Evolutionary conservation across 169 alveolate genomes (phyloP).

Genomic region (Toxoplasma gondii): DNA sequence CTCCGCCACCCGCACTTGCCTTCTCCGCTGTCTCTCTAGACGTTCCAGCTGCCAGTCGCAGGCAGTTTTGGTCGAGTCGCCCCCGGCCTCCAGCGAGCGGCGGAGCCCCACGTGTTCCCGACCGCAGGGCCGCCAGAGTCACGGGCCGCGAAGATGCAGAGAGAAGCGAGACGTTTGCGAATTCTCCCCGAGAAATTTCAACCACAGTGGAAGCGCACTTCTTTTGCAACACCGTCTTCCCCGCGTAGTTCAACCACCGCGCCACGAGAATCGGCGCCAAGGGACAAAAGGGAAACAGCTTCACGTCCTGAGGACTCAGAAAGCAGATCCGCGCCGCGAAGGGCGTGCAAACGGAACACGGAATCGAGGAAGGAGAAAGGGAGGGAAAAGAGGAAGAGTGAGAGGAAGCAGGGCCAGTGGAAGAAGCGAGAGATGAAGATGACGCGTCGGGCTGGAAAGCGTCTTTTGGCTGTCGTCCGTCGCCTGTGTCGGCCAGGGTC

Average conservation of each 20-base stretch:
- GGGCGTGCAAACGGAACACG: not conserved
- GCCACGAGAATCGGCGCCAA: not conserved
- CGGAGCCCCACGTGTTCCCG: not conserved
- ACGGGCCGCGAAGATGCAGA: not conserved
- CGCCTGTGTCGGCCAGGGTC: not conserved
- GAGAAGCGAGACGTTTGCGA: not conserved
- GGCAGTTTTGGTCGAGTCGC: not conserved
- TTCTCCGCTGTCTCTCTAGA: not conserved
- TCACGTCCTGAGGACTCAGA: not conserved
- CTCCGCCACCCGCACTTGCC: not conserved
- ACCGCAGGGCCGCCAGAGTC: not conserved
- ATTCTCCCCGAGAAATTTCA: not conserved
- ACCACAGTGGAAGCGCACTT: not conserved
- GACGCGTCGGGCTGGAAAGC: not conserved
- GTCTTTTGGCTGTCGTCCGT: not conserved
- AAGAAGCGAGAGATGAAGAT: not conserved
- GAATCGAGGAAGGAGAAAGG: no score
- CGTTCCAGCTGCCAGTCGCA: not conserved
- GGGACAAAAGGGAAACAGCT: constrained; percentile 22
- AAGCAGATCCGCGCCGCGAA: not conserved
- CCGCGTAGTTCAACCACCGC: not conserved
- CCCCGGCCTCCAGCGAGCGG: not conserved
- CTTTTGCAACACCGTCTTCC: not conserved
- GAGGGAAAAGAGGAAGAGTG: no score
- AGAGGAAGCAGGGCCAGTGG: not conserved